Evolutionary conservation across 2,329 filamentous ascomycete genomes (phyloP), one percentile per base, ranked within the genome.

Genomic region (Botryotinia convoluta): DNA sequence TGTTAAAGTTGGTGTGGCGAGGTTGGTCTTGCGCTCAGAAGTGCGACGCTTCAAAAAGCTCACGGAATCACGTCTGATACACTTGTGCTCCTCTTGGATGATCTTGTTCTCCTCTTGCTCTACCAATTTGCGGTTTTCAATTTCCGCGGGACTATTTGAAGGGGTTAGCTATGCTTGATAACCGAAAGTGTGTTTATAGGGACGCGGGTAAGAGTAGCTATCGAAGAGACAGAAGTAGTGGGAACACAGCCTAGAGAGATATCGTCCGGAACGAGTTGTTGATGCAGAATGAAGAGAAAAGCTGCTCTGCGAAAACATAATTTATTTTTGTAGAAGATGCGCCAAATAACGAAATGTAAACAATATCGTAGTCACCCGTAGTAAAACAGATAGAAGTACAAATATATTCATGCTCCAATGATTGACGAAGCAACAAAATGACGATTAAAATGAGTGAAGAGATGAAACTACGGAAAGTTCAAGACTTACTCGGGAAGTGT

Each of bases 31-130:
- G 37, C 65, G 65, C 48, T 69, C 59, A 37, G 57, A 37, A 63
- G 68, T 70, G 29, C 68, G 68, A 63, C 68, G 51, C 51, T 63
- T 60, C 22, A 70, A 35, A 12, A 70, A 63, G 32, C 32, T 63
- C 14, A 70, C 12, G 7, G 68, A 20, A 45, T 70, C 68, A 8
- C 68, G 54, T 63, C 68, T 70, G 29, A 61, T 63, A 5, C 29
- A 39, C 57, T 73, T 73, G 44, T 59, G 61, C 51, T 57, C 63
- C 26, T 61, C 48, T 61, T 61, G 59, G 10, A 61, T 62, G 8
- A 39, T 45, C 57, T 72, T 73, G 51, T 39, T 68, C 42, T 57
- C 63, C n/a, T 61, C 48, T 59, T 72, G 29, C n/a, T 71, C 57
- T 69, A 68, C 51, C 67, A 69, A 44, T 26, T 69, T 69, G 37